Evolutionary conservation across 805 yeast species (phyloP), one percentile per base, ranked within the genome.

Genomic region (Pichia pseudocactophila): DNA sequence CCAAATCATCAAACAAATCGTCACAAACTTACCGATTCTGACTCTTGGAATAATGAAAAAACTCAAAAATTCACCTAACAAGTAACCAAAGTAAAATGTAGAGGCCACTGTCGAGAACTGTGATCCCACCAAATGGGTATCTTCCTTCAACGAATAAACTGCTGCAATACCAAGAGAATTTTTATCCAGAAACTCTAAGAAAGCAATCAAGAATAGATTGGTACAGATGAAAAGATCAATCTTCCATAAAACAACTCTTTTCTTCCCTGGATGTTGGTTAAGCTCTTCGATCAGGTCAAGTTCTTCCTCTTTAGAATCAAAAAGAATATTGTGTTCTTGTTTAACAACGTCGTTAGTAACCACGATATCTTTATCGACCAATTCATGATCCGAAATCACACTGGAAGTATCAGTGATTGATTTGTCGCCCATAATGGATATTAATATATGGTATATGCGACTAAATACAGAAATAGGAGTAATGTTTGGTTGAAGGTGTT

Each of bases 31-130:
- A 7, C 62, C 62, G 34, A 68, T 58, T 1, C 83, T 81, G 32
- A 65, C 64, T 34, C 62, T 67, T 50, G 78, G 82, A 35, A 52
- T 59, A 41, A 48, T 11, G 20, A 37, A 42, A 11, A 36, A 35
- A 19, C 41, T 37, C 17, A 45, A 42, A 39, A 41, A 41, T 26
- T 45, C 41, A 18, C 46, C 50, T 10, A 74, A 76, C 36, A 80
- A 55, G 55, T 47, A 47, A 1, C 73, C 74, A 33, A 68, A 54
- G 48, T 70, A 69, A 43, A 70, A 70, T 2, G 66, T 55, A 9
- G 69, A 55, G 1, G 70, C 66, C 12, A 66, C 61, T 74, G 75
- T 70, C 13, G 69, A 55, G 44, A 64, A 71, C 39, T 61, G 52
- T 25, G 50, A 49, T 27, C 74, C 69, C 8, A 37, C 43, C 59